Conservation (phyloP, 768 basidiomycete genomes). For the Coprinellus aureogranulatus region DNA sequence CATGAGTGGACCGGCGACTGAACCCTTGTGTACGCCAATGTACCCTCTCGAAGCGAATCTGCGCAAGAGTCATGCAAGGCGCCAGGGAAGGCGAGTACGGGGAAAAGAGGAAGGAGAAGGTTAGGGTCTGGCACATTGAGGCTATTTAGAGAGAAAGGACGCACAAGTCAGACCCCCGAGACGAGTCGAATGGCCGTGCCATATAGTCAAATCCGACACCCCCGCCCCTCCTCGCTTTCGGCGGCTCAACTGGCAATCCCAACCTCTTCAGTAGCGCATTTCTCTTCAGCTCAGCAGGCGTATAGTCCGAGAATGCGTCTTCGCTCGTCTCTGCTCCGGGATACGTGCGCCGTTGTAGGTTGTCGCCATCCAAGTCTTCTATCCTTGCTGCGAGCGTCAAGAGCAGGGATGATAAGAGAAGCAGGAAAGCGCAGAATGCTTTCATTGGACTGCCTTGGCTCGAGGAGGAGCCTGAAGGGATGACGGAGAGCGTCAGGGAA, state of each 20-base stretch:
- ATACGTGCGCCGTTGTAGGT: too few relatives aligned
- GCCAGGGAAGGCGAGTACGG: not conserved
- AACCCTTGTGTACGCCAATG: slow-evolving; percentile 8
- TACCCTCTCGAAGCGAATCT: slow-evolving; percentile 8
- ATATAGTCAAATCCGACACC: not conserved
- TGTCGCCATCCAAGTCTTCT: too few relatives aligned
- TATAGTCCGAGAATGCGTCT: too few relatives aligned
- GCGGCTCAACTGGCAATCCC: not conserved
- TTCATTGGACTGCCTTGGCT: too few relatives aligned
- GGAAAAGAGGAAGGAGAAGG: not conserved
- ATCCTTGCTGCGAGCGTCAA: too few relatives aligned
- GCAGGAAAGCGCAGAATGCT: too few relatives aligned
- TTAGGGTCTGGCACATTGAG: too few relatives aligned
- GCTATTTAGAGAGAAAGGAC: not conserved
- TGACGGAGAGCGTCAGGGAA: too few relatives aligned
- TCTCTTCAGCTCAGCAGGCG: not conserved
- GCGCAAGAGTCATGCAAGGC: not conserved
- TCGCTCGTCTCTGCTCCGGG: too few relatives aligned
- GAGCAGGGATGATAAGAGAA: too few relatives aligned
- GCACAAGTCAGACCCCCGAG: not conserved
- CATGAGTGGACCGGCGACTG: not conserved
- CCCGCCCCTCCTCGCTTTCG: not conserved
- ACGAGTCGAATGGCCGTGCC: not conserved
- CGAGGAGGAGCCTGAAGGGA: too few relatives aligned
- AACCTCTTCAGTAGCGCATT: not conserved